Evolutionary conservation across 2,329 filamentous ascomycete species (phyloP), one percentile per base, ranked within the genome.

Genomic region (Phoma sp.): DNA sequence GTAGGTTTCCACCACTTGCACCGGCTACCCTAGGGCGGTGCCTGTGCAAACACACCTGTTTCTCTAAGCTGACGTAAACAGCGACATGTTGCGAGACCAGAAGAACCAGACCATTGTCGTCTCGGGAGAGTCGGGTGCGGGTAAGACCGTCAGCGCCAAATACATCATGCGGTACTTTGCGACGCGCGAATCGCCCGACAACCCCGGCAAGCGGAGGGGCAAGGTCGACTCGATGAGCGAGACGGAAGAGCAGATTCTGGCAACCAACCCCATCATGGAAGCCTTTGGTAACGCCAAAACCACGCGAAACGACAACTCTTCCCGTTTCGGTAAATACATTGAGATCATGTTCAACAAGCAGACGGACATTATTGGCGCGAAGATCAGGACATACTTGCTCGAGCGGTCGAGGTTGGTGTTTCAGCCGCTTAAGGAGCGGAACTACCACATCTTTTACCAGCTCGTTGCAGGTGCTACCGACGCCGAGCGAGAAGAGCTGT

Each of bases 151-250:
- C 76, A 98, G 94, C 78, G 95, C 95, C 69, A 99, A 99, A 81
- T 98, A 99, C 79, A 98, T 99, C 75, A 99, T 99, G 95, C 88
- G 95, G 71, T 99, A 99, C 81, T 99, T 99, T 78, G 95, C 95
- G 60, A 99, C 95, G 38, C 88, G 95, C 85, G 95, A 97, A 78
- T 89, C 93, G 7, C 92, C 95, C 51, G 92, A 96, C 69, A 91
- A 93, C 74, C 89, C 92, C 15, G 88, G 89, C 43, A 88, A 87
- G 61, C 88, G 90, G 68, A 95, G 91, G 77, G 91, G 91, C 58
- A 81, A 87, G 68, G 80, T 80, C 35, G 86, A 88, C 69, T 89
- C 88, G 62, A 98, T 98, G 88, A 98, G 93, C 76, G 91, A 97
- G 81, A 99, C 95, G 1, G 95, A 99, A 79, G 94, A 99, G 81